A percentile compares a stretch with the other conserved stretches of the same genome.
Conservation (phyloP, 2,329 filamentous ascomycete genomes). For the Cladosporium sp. region DNA sequence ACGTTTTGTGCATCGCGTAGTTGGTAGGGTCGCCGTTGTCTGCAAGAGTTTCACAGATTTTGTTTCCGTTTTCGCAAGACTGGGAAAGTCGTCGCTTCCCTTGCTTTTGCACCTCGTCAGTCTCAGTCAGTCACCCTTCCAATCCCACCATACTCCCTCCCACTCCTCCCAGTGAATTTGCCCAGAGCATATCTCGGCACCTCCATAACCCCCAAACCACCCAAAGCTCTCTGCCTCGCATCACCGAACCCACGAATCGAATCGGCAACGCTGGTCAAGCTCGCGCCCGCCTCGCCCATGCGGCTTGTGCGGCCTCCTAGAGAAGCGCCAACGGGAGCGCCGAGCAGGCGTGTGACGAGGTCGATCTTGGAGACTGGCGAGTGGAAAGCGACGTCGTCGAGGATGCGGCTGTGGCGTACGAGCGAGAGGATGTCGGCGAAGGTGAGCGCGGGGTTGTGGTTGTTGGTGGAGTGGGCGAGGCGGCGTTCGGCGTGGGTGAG, state of each 20-base stretch:
- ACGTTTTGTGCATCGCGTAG: too few relatives aligned
- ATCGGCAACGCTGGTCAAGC: conserved; percentile 29
- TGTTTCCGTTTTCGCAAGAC: too few relatives aligned
- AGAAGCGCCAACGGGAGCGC: conserved; percentile 45
- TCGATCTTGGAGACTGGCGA: conserved; percentile 63
- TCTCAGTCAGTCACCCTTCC: conserved; percentile 46
- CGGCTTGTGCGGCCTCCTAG: conserved; percentile 28
- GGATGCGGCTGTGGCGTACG: conserved; percentile 66
- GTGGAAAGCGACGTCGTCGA: conserved; percentile 69
- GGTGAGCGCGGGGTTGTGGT: conserved; percentile 63
- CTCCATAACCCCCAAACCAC: conserved; percentile 27
- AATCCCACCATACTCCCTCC: conserved; percentile 56
- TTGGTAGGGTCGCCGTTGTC: too few relatives aligned
- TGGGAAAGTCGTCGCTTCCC: too few relatives aligned
- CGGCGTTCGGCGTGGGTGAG: conserved; percentile 31
- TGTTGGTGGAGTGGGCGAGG: conserved; percentile 55
- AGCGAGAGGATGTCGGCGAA: conserved; percentile 76
- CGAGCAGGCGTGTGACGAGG: conserved; percentile 64
- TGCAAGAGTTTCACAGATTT: too few relatives aligned
- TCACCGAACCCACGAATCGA: conserved; percentile 29
- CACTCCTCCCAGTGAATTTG: conserved; percentile 55
- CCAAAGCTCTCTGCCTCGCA: conserved; percentile 21
- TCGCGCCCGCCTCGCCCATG: conserved; percentile 19
- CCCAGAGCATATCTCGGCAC: conserved; percentile 53
- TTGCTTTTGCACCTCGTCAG: too few relatives aligned